Conservation (phyloP, 2,329 filamentous ascomycete genomes). For the Penicillium hesseltinei region DNA sequence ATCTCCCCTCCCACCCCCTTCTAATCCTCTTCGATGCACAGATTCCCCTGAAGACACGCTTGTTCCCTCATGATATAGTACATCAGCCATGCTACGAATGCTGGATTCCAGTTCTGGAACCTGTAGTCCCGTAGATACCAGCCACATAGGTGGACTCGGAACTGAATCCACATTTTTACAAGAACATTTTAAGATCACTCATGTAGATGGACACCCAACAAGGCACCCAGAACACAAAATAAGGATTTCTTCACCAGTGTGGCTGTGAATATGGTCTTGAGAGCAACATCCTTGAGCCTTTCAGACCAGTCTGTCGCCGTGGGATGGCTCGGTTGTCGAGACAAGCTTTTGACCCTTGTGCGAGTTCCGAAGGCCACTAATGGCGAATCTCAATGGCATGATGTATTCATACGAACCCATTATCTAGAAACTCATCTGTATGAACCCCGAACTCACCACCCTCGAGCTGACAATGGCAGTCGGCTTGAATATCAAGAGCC, state of each 20-base stretch:
- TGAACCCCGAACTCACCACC: no score
- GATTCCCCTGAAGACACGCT: constrained; percentile 28
- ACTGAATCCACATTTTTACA: neutral
- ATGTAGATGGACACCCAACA: neutral
- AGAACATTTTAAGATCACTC: neutral
- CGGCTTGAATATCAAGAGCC: no score
- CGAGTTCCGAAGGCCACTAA: no score
- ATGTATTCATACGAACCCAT: no score
- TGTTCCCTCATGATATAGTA: constrained; percentile 23
- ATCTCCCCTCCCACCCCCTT: constrained; percentile 2
- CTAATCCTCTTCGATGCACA: constrained; percentile 28
- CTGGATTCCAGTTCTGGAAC: constrained; percentile 10
- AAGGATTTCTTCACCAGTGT: neutral
- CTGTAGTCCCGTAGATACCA: constrained; percentile 1
- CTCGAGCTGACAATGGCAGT: no score
- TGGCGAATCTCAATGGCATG: no score
- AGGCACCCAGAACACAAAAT: neutral
- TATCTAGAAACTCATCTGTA: no score
- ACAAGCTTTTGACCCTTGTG: neutral
- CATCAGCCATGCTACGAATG: constrained; percentile 21
- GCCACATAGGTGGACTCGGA: neutral
- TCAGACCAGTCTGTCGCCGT: no score
- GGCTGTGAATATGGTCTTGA: neutral
- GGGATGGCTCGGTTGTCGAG: no score
- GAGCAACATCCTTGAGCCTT: neutral